These are phyloP conservation scores for Seminavis robusta DNA, from an alignment of 108 stramenopile genomes.

Conservation along the genomic window DNA sequence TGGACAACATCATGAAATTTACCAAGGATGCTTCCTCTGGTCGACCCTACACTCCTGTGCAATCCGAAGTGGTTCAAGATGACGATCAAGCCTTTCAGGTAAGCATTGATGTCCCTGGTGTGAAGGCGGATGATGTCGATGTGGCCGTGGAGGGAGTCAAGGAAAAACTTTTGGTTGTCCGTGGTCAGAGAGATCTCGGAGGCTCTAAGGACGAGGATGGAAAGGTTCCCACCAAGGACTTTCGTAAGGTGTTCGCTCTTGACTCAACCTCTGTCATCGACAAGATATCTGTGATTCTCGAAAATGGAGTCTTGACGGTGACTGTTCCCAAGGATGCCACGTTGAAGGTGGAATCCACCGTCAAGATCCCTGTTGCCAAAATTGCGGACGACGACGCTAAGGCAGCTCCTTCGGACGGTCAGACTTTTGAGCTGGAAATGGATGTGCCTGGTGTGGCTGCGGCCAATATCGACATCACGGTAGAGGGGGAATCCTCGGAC, in stretches of 20 bases:
- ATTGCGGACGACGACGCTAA: constrained; percentile 43
- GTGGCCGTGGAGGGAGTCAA: constrained; percentile 41
- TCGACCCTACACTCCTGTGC: no score
- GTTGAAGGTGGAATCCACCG: background rate
- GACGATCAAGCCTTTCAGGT: constrained; percentile 55
- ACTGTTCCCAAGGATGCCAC: constrained; percentile 26
- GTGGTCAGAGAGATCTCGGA: background rate
- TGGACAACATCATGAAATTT: no score
- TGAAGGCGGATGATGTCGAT: constrained; percentile 42
- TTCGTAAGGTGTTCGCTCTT: background rate
- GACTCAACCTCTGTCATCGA: constrained; percentile 8
- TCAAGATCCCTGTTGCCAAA: no score
- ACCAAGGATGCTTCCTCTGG: no score
- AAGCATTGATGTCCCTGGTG: constrained; percentile 54
- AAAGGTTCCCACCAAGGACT: background rate
- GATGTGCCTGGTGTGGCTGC: constrained; percentile 57
- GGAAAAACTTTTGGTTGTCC: constrained; percentile 9
- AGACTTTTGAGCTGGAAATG: constrained; percentile 48
- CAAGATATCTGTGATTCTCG: constrained; percentile 31
- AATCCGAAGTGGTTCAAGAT: no score
- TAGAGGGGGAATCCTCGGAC: constrained; percentile 26
- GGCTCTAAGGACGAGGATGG: background rate
- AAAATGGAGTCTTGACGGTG: constrained; percentile 38
- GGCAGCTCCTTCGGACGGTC: no score
- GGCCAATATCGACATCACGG: constrained; percentile 38